Evolutionary conservation across 768 basidiomycete genomes (phyloP).

Genomic region (Mycena floridula): DNA sequence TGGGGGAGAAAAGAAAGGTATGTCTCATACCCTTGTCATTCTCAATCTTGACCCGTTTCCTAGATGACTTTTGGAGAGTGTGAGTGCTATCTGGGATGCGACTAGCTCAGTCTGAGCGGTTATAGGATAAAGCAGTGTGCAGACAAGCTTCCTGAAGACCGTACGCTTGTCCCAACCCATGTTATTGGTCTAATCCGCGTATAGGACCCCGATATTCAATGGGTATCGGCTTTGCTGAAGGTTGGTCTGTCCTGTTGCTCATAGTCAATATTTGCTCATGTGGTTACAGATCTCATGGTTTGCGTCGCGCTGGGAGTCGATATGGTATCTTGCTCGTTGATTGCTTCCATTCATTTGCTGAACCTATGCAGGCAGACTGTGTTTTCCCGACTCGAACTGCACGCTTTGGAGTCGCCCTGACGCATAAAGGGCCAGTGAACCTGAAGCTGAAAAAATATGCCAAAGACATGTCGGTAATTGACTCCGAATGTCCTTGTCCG

Average conservation of each 20-base stretch:
- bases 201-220: constrained; percentile 86
- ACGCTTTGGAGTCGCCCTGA: constrained; percentile 85
- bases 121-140: constrained; percentile 77
- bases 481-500: constrained; percentile 78
- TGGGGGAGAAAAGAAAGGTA: constrained; percentile 90
- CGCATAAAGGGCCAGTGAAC: constrained; percentile 76
- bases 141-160: constrained; percentile 69
- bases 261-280: neutral
- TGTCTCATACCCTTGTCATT: constrained; percentile 5
- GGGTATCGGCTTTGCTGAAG: constrained; percentile 92
- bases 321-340: constrained; percentile 51
- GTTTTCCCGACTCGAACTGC: constrained; percentile 93
- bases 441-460: constrained; percentile 69
- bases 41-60: constrained; percentile 19
- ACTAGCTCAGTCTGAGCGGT: neutral
- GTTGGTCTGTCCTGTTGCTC: constrained; percentile 27
- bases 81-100: too few relatives aligned
- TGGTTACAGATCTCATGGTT: constrained; percentile 69
- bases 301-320: constrained; percentile 91
- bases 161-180: constrained; percentile 33
- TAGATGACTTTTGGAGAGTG: constrained; percentile 85
- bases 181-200: constrained; percentile 8
- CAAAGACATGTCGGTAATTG: constrained; percentile 66
- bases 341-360: neutral
- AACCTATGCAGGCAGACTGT: constrained; percentile 66